These are phyloP conservation scores for Saussurea involucrata DNA, from an alignment of 129 eudicot species.

Conservation along the genomic window DNA sequence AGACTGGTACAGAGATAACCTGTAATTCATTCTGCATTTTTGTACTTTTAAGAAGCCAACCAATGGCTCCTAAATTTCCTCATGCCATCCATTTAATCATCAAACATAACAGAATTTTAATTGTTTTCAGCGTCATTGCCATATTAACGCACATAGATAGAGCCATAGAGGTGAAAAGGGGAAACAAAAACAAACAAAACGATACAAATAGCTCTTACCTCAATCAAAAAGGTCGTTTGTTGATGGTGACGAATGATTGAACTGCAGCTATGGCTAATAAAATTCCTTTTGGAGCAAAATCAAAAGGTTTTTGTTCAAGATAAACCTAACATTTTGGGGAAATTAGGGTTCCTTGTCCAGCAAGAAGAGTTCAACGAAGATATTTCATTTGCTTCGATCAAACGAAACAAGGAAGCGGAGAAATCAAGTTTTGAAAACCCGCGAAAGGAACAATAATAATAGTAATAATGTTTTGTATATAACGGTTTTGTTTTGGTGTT, in stretches of 20 bases:
- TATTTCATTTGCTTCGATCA: conserved; percentile 20
- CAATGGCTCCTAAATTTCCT: not conserved
- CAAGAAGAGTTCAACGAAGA: conserved; percentile 15
- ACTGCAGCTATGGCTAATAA: conserved; percentile 7
- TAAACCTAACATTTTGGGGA: not conserved
- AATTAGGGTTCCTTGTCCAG: conserved; percentile 17
- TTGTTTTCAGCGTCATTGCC: not conserved
- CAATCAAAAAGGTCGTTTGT: not conserved
- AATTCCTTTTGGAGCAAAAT: not conserved
- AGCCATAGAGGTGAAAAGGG: not conserved
- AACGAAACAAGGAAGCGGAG: conserved; percentile 23
- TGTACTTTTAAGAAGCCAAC: not conserved
- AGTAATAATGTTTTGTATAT: not conserved
- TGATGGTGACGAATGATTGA: conserved; percentile 10
- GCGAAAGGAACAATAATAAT: not conserved
- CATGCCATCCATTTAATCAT: not conserved
- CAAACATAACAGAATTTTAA: not conserved
- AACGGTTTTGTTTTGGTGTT: too few species aligned
- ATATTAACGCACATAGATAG: not conserved
- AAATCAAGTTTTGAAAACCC: conserved; percentile 31
- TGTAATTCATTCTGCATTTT: not conserved
- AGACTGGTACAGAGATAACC: not conserved
- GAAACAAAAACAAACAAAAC: not conserved
- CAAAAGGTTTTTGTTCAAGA: not conserved
- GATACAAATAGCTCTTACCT: conserved; percentile 14